These are phyloP conservation scores for Xylaria acuta DNA, from an alignment of 495 filamentous ascomycete species.

Conservation along the genomic window DNA sequence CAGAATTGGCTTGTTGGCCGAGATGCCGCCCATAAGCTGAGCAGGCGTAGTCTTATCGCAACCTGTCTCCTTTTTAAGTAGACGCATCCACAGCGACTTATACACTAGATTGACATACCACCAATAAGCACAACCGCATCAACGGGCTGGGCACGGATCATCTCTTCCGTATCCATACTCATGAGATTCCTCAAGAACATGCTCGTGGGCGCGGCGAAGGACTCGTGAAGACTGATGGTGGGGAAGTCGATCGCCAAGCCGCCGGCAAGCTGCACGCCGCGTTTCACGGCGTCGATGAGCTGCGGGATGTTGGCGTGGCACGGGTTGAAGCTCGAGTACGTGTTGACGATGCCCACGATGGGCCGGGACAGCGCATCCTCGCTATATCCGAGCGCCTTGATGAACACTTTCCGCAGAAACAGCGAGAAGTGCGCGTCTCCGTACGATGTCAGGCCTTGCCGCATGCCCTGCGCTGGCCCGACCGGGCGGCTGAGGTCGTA, in stretches of 20 bases:
- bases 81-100: neutral
- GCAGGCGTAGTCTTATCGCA: slow-evolving; percentile 75
- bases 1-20: slow-evolving; percentile 70
- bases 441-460: slow-evolving; percentile 68
- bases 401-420: slow-evolving; percentile 73
- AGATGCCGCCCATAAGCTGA: slow-evolving; percentile 73
- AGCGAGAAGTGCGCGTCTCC: slow-evolving; percentile 73
- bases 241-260: slow-evolving; percentile 71
- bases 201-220: slow-evolving; percentile 68
- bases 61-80: slow-evolving; percentile 42
- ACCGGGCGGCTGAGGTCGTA: slow-evolving; percentile 61
- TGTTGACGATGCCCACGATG: slow-evolving; percentile 72
- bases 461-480: slow-evolving; percentile 55
- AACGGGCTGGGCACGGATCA: slow-evolving; percentile 69
- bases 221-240: slow-evolving; percentile 69
- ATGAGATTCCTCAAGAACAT: slow-evolving; percentile 74
- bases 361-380: slow-evolving; percentile 70
- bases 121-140: slow-evolving; percentile 70
- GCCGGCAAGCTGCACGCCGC: slow-evolving; percentile 66
- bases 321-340: slow-evolving; percentile 69
- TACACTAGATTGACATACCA: slow-evolving; percentile 47
- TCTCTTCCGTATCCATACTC: slow-evolving; percentile 77
- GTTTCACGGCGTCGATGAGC: slow-evolving; percentile 68
- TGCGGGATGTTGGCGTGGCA: slow-evolving; percentile 72
- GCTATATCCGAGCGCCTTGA: slow-evolving; percentile 71